Conservation (phyloP, 192 early-diverging fungal genomes). For the Thamnidium elegans region DNA sequence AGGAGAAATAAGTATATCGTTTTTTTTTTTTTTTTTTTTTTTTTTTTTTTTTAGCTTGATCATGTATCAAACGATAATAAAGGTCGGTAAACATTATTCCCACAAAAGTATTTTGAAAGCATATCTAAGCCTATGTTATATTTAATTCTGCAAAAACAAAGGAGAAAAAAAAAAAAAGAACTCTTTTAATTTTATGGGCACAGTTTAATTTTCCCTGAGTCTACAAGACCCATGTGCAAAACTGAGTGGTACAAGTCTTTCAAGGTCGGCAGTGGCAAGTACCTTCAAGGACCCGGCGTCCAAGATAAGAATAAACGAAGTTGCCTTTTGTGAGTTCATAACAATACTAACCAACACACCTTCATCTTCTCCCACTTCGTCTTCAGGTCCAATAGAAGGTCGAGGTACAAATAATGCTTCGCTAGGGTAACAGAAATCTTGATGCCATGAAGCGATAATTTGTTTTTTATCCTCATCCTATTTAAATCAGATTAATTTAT, state of each 20-base stretch:
- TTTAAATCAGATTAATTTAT: neutral
- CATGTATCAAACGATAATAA: no score
- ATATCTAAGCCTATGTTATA: no score
- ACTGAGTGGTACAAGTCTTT: constrained; percentile 62
- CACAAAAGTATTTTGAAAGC: no score
- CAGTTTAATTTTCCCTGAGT: constrained; percentile 1
- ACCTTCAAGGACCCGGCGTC: constrained; percentile 71
- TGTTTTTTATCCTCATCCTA: constrained; percentile 39
- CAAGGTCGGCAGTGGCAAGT: constrained; percentile 64
- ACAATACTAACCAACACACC: constrained; percentile 78
- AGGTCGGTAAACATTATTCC: no score
- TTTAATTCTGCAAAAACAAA: no score
- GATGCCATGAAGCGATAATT: constrained; percentile 41
- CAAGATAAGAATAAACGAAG: constrained; percentile 70
- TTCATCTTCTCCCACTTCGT: constrained; percentile 66
- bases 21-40: no score
- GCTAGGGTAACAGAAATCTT: constrained; percentile 73
- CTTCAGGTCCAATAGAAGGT: constrained; percentile 13
- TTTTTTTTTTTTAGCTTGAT: no score
- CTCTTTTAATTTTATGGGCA: no score
- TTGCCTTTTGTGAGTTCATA: constrained; percentile 58
- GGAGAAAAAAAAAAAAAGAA: no score
- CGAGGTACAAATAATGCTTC: constrained; percentile 78
- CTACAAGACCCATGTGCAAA: constrained; percentile 64
- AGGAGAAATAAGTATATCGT: no score